Evolutionary conservation across 768 basidiomycete genomes (phyloP).

Genomic region (Lactarius sp.): DNA sequence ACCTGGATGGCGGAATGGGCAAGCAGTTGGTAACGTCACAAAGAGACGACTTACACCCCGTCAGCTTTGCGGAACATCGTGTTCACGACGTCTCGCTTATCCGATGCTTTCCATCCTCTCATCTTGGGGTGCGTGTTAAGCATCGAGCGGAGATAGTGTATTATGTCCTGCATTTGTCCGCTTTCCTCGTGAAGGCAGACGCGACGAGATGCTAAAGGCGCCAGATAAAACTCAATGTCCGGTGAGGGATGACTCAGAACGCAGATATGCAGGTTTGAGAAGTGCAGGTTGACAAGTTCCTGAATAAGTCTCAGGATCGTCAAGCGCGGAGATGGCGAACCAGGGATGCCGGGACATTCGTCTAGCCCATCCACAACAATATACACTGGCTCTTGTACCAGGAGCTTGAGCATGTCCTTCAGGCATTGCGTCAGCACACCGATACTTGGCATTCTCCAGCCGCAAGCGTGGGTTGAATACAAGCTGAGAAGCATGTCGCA

Average conservation of each 20-base stretch:
- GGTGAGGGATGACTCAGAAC: slow-evolving; percentile 1
- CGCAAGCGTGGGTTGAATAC: slow-evolving; percentile 2
- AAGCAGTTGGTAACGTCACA: neutral
- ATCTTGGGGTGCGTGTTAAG: slow-evolving; percentile 12
- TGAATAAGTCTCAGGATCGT: neutral
- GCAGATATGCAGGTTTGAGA: slow-evolving; percentile 10
- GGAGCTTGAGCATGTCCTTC: slow-evolving; percentile 5
- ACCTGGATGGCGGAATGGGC: neutral
- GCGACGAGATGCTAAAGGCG: slow-evolving; percentile 7
- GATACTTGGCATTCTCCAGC: neutral
- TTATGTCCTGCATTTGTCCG: slow-evolving; percentile 15
- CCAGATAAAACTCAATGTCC: slow-evolving; percentile 4
- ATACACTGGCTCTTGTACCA: slow-evolving; percentile 7
- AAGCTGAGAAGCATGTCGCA: neutral
- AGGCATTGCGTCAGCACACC: neutral
- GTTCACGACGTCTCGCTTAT: slow-evolving; percentile 8
- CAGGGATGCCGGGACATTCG: slow-evolving; percentile 12
- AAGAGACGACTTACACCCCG: slow-evolving; percentile 11
- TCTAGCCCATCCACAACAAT: slow-evolving; percentile 13
- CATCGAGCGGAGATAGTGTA: slow-evolving; percentile 10
- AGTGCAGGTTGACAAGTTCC: neutral
- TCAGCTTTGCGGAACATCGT: slow-evolving; percentile 12
- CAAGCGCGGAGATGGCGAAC: slow-evolving; percentile 2
- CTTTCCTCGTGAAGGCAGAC: slow-evolving; percentile 15
- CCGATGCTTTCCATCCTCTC: slow-evolving; percentile 11